phyloP scores from a whole-genome alignment of 768 basidiomycete species.

The Phylloporus sp. region DNA sequence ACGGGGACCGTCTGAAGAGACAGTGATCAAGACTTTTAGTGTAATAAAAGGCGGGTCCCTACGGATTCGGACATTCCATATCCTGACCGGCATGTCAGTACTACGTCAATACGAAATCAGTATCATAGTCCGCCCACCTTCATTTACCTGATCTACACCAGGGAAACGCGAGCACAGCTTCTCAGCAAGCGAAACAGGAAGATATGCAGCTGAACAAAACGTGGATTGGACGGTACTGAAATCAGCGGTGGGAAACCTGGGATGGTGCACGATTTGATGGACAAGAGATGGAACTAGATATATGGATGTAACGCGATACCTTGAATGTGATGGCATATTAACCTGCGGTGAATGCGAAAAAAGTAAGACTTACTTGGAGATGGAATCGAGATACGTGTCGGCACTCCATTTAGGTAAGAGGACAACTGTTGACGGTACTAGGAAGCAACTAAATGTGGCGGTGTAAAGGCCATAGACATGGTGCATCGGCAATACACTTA shows the following conservation, averaged over 20 bases:
- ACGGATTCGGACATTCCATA: conserved; percentile 72
- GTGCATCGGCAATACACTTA: conserved; percentile 64
- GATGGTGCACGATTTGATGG: conserved; percentile 60
- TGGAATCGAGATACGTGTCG: conserved; percentile 43
- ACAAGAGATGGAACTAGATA: conserved; percentile 57
- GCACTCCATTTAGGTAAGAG: conserved; percentile 60
- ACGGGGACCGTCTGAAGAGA: conserved; percentile 49
- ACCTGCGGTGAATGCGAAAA: neutral
- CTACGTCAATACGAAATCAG: neutral
- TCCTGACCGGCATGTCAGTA: conserved; percentile 34
- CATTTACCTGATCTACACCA: conserved; percentile 30
- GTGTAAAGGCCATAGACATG: conserved; percentile 59
- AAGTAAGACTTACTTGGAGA: conserved; percentile 54
- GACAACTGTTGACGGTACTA: conserved; percentile 44
- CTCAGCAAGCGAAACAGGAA: conserved; percentile 50
- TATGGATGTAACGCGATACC: conserved; percentile 50
- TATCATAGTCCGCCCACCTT: conserved; percentile 38
- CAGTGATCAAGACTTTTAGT: neutral
- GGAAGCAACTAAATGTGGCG: conserved; percentile 44
- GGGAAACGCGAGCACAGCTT: conserved; percentile 39
- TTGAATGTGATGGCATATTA: conserved; percentile 21
- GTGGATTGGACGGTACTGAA: conserved; percentile 45
- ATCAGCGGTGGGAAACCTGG: conserved; percentile 40
- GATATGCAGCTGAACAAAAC: conserved; percentile 59
- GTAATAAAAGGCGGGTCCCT: conserved; percentile 21